Conservation (phyloP, 768 basidiomycete genomes). For the Mycena galericulata region DNA sequence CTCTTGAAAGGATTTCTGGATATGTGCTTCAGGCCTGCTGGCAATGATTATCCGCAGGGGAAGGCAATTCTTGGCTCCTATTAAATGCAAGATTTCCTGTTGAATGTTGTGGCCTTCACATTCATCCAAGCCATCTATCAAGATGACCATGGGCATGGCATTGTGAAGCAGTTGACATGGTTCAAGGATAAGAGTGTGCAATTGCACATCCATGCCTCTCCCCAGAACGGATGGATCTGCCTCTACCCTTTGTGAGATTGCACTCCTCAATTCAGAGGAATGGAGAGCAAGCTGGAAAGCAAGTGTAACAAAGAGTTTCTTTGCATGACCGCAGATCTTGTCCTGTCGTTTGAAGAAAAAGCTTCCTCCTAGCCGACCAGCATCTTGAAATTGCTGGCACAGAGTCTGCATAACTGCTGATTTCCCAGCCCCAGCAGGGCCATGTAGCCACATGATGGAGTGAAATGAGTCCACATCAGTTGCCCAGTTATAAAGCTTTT, state of each 20-base stretch:
- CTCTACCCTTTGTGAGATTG: neutral
- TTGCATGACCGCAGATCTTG: too few relatives aligned
- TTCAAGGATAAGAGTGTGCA: neutral
- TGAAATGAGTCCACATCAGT: neutral
- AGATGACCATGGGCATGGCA: neutral
- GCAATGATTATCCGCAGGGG: slow-evolving; percentile 1
- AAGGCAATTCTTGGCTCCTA: neutral
- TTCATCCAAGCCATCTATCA: neutral
- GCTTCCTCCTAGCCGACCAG: neutral
- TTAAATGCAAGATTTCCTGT: neutral
- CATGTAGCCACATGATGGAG: neutral
- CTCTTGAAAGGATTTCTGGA: neutral
- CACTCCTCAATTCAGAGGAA: neutral
- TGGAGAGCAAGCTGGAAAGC: neutral
- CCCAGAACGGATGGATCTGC: neutral
- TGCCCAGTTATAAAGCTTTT: neutral
- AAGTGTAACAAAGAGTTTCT: too few relatives aligned
- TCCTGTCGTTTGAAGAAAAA: too few relatives aligned
- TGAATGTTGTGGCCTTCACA: neutral
- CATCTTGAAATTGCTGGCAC: neutral
- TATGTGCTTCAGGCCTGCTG: slow-evolving; percentile 14
- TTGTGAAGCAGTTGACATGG: neutral
- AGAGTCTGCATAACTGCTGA: neutral
- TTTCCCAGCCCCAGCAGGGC: neutral
- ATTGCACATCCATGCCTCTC: neutral